Evolutionary conservation across 495 filamentous ascomycete genomes (phyloP), one percentile per base, ranked within the genome.

Genomic region (Penicillium nucicola): DNA sequence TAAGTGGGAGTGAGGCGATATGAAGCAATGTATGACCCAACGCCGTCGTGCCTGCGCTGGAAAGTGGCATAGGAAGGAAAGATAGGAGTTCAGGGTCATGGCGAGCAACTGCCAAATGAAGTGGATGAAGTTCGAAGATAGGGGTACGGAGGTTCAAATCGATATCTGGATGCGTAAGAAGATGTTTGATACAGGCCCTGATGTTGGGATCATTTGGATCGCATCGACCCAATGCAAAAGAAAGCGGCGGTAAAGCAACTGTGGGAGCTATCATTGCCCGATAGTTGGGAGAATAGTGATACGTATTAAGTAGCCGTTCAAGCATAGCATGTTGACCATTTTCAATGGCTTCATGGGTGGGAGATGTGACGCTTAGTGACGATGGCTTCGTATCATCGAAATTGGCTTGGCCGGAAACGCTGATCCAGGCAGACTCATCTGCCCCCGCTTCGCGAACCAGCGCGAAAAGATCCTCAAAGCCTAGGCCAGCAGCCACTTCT

Each of bases 81-180:
- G 44, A 19, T 11, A 60, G 52, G 36, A 60, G 33, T 0, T 52
- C 44, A 3, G 52, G 52, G 20, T 52, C 30, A 32, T 60, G 57
- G 7, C 35, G 37, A 5, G 57, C 57, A 13, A 37, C 45, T 34
- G 52, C 52, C 12, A 60, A 60, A 30, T 60, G 57, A 11, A 60
- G 52, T 7, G 30, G 45, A 41, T 60, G 52, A 6, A 60, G 22
- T 5, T 48, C 11, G 20, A 55, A 60, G 14, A 60, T 42, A 20
- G 48, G 57, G 11, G 57, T 50, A 12, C 57, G 52, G 9, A 60
- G 23, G 13, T 43, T 13, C 18, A 19, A n/a, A 2, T 43, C 23
- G 9, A 32, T 19, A 13, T 18, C 25, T 1, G 41, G 41, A 7
- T 43, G 41, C 10, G 25, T 1, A 1, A 43, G 41, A 19, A 43